A percentile compares a stretch with the other conserved stretches of the same genome.
Evolutionary conservation across 2,329 filamentous ascomycete species (phyloP).

Genomic region (Botrytis elliptica): DNA sequence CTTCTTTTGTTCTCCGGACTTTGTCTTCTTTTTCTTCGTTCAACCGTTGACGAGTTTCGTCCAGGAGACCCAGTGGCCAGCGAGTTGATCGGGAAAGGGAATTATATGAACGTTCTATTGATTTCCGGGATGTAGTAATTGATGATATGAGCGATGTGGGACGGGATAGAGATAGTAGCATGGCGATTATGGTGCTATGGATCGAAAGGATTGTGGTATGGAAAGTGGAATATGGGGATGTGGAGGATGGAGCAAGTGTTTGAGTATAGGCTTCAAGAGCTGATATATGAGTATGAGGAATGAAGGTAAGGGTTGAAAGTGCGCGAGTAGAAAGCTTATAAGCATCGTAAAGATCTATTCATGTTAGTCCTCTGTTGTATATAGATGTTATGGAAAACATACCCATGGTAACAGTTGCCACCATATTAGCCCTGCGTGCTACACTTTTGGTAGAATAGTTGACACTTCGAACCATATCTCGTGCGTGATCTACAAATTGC

Average conservation of each 20-base stretch:
- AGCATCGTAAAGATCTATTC: constrained; percentile 67
- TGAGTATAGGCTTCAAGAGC: constrained; percentile 73
- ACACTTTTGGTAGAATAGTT: constrained; percentile 81
- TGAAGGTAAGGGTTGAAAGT: constrained; percentile 58
- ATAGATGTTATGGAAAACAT: constrained; percentile 33
- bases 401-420: constrained; percentile 65
- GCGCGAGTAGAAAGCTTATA: constrained; percentile 54
- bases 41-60: constrained; percentile 80
- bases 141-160: constrained; percentile 75
- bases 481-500: constrained; percentile 85
- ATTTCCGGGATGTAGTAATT: constrained; percentile 71
- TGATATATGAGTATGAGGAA: constrained; percentile 65
- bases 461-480: constrained; percentile 83
- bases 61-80: constrained; percentile 79
- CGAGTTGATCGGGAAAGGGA: constrained; percentile 72
- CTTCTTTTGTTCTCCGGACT: constrained; percentile 65
- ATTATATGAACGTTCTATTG: constrained; percentile 74
- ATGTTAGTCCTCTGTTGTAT: constrained; percentile 34
- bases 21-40: constrained; percentile 83
- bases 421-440: constrained; percentile 72
- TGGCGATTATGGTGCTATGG: constrained; percentile 79
- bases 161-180: constrained; percentile 74
- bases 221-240: constrained; percentile 70
- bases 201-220: constrained; percentile 75
- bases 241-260: constrained; percentile 64